Base-by-base conservation (phyloP, 2,329 filamentous ascomycete genomes). In the Amesomyces nigricolor region DNA sequence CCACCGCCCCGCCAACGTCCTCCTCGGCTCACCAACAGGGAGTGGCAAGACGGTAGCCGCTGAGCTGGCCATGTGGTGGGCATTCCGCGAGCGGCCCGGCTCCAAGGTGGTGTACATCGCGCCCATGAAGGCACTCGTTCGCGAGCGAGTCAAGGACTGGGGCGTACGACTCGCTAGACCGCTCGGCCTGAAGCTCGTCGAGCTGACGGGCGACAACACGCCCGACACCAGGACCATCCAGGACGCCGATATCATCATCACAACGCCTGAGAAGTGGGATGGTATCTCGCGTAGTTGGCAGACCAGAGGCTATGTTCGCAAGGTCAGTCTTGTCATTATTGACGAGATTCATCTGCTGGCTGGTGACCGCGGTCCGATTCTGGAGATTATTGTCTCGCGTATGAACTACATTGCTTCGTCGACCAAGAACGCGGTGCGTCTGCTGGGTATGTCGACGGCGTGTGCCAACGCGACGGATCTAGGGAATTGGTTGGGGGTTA, bases 341-440 rank as follows among this genome's bases (percentile, higher is more conserved):
- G 94, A 99, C 66, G 94, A 99, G 73, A 99, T 99, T 56, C 94
- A 99, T 72, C 75, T 99, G 29, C 80, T 99, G n/a, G 95, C 94
- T 29, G 91, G 94, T 58, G 94, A 99, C 66, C 87, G 94, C 71
- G 94, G 92, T 19, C 95, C 95, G 1, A 99, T 99, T 80, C 77
- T 99, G 48, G 94, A 99, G 72, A 99, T 99, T 64, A 99, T 99
- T 61, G 95, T 87, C 13, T 86, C 83, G 37, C 81, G 83, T 64
- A 97, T 99, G 95, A 99, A 99, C 70, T 99, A 97, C 70, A 99
- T 99, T 65, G 94, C 92, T 1, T 89, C 91, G 2, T 91, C 95
- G 59, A 95, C 89, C 40, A 91, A 95, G 66, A 90, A 86, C 50
- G 83, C 90, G 0, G 92, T 99, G 19, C 83, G 94, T 4, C 77